Evolutionary conservation across 768 basidiomycete species (phyloP), one percentile per base, ranked within the genome.

Genomic region (Tulasnella sp.): DNA sequence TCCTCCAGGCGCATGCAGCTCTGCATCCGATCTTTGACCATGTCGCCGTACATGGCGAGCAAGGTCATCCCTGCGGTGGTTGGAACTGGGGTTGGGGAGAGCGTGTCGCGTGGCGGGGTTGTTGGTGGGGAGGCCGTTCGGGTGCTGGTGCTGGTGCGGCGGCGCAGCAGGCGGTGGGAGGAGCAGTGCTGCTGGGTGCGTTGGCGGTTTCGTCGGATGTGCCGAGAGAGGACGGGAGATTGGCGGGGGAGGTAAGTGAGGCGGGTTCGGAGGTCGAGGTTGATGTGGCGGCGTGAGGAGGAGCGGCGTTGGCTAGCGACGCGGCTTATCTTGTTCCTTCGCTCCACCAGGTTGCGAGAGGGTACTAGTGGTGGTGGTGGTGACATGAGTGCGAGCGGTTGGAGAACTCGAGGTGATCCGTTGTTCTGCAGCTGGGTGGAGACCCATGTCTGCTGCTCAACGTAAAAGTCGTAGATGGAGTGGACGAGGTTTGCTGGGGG

Each of bases 1-100:
- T 36, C 36, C 68, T 78, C 56, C 27, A 78, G 21, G 5, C 77
- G 38, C 68, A 39, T 78, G 58, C 77, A 78, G 42, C 62, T 71
- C 71, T 78, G 58, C 77, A 78, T 78, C n/a, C 77, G 77, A 31
- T 73, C 71, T 19, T 68, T 48, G 38, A 78, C 48, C 58, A 78
- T 78, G 36, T 39, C 31, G 16, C 42, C 56, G 58, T 78, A 78
- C 77, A 73, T 78, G 56, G 40, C 56, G 39, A 78, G 77, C 14
- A 78, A 68, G 14, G 52, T 42, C 40, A 46, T 72, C 3, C 58
- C 62, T 5, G 34, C 77, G 27, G 77, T 39, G 68, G 38, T 42
- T 1, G 77, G 77, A 5, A n/a, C 71, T 5, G 71, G 34, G 14
- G 40, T 42, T 36, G 71, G 40, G 24, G 36, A 42, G 36, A 36